Evolutionary conservation across 805 yeast species (phyloP).

Genomic region (baker's yeast (Saccharomyces cerevisiae)): DNA sequence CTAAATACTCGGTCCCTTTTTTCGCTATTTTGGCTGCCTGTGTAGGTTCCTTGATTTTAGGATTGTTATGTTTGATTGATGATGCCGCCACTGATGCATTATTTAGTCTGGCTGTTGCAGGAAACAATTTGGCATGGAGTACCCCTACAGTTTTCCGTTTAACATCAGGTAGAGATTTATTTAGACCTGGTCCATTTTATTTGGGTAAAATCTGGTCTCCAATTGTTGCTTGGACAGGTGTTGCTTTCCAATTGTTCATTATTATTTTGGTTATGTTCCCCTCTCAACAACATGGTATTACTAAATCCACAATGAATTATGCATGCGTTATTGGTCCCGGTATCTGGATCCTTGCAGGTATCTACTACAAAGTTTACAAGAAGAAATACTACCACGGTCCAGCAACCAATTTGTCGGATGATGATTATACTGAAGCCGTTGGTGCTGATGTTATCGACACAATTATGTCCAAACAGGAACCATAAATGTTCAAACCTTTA

Average conservation of each 20-base stretch:
- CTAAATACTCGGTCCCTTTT: constrained; percentile 51
- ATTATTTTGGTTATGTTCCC: constrained; percentile 61
- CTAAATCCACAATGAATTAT: constrained; percentile 55
- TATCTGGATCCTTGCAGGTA: constrained; percentile 46
- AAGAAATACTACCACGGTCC: constrained; percentile 55
- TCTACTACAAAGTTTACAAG: constrained; percentile 46
- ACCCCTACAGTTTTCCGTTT: constrained; percentile 33
- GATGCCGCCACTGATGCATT: constrained; percentile 38
- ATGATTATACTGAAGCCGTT: constrained; percentile 23
- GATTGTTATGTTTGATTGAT: constrained; percentile 35
- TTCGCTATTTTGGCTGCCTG: constrained; percentile 47
- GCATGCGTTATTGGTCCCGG: constrained; percentile 59
- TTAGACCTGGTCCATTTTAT: constrained; percentile 60
- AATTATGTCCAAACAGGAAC: constrained; percentile 12
- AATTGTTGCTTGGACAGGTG: constrained; percentile 40
- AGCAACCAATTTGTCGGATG: constrained; percentile 28
- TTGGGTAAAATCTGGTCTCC: constrained; percentile 45
- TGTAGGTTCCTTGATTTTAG: constrained; percentile 30
- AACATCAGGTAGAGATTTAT: constrained; percentile 41
- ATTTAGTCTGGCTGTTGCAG: constrained; percentile 37
- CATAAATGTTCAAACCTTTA: background rate
- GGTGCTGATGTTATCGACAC: constrained; percentile 20
- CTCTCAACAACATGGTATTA: constrained; percentile 25
- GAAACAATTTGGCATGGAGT: constrained; percentile 37
- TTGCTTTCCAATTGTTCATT: constrained; percentile 43